Percentiles rank a stretch among this genome's conserved stretches.
These are phyloP conservation scores for Trichoderma sp. DNA, from an alignment of 2,329 filamentous ascomycete genomes.

Conservation along the genomic window DNA sequence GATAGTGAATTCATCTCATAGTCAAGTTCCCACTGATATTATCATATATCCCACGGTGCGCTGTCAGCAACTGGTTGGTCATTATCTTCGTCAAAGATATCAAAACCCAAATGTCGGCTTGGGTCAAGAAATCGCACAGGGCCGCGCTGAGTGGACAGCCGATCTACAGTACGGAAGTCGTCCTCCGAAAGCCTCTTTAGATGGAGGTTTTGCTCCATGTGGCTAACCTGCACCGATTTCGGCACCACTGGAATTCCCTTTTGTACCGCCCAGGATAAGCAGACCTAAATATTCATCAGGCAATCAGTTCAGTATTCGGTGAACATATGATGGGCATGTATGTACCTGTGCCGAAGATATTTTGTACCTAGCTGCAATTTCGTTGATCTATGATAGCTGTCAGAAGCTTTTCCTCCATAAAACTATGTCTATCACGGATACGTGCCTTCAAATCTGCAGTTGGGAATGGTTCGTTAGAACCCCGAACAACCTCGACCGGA, in stretches of 20 bases:
- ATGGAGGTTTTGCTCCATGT: not conserved
- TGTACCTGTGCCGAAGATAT: constrained; percentile 1
- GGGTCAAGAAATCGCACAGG: not conserved
- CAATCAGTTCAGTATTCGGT: not conserved
- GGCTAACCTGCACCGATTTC: not conserved
- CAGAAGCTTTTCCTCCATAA: not conserved
- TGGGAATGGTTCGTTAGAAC: not conserved
- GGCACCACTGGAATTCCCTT: not conserved
- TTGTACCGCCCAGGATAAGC: constrained; percentile 10
- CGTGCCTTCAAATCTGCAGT: not conserved
- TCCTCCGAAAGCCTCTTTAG: not conserved
- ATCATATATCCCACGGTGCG: not conserved
- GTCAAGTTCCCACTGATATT: not conserved
- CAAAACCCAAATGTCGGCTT: not conserved
- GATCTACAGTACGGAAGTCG: not conserved
- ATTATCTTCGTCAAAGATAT: constrained; percentile 5
- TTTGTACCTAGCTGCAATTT: not conserved
- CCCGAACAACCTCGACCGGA: not conserved
- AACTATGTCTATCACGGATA: not conserved
- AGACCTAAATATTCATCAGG: not conserved
- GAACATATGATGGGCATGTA: not conserved
- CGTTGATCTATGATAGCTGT: not conserved
- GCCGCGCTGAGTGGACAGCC: not conserved
- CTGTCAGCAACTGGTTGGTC: not conserved
- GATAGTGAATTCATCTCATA: not conserved